Evolutionary conservation across 2,329 filamentous ascomycete genomes (phyloP).

Genomic region (Hortaea werneckii): DNA sequence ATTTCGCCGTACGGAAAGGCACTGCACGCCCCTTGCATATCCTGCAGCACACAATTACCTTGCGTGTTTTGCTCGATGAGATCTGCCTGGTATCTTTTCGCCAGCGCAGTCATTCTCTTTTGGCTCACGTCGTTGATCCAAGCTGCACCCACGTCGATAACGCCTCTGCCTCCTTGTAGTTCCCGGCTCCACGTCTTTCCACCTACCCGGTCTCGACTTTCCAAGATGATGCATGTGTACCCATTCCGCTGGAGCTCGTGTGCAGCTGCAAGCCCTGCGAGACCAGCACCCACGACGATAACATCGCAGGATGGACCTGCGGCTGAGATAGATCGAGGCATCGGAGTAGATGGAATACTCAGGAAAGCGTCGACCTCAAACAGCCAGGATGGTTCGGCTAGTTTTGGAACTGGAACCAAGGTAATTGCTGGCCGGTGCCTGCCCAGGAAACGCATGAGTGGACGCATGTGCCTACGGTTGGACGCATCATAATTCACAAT

Average conservation of each 20-base stretch:
- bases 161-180: constrained; percentile 20
- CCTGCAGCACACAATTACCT: too few species aligned
- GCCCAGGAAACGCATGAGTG: constrained; percentile 15
- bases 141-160: constrained; percentile 45
- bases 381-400: constrained; percentile 15
- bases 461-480: constrained; percentile 11
- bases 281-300: constrained; percentile 24
- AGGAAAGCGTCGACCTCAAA: constrained; percentile 20
- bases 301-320: too few species aligned
- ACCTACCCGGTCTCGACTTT: constrained; percentile 26
- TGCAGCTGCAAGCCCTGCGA: constrained; percentile 23
- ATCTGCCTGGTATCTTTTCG: constrained; percentile 32
- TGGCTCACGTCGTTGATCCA: constrained; percentile 53
- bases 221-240: constrained; percentile 19
- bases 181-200: constrained; percentile 39
- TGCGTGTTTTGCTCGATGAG: constrained; percentile 39
- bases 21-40: too few species aligned
- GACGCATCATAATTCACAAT: constrained; percentile 18
- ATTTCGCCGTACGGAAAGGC: too few species aligned
- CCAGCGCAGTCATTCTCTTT: constrained; percentile 33
- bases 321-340: too few species aligned
- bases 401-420: constrained; percentile 14
- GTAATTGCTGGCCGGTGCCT: constrained; percentile 17
- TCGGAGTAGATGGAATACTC: constrained; percentile 9
- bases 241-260: constrained; percentile 19